phyloP scores from a whole-genome alignment of 2,329 filamentous ascomycete species.

The Lecanicillium sp. region DNA sequence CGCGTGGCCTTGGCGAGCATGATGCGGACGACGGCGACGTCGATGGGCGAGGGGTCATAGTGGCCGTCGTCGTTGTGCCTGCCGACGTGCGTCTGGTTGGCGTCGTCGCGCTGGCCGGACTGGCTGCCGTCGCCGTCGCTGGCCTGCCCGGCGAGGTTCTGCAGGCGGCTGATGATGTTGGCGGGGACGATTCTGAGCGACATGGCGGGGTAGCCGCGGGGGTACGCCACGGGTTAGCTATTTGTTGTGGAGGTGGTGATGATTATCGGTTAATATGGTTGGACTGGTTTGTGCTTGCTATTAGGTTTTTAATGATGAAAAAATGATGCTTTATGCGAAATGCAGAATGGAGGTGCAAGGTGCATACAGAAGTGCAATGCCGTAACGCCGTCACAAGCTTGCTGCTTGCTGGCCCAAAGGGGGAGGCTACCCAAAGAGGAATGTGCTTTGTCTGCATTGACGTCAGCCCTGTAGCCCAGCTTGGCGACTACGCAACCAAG shows the following conservation, averaged over 20 bases:
- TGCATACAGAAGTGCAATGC: no score
- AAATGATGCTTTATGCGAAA: no score
- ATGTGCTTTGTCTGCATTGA: not conserved
- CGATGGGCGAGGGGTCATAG: constrained; percentile 35
- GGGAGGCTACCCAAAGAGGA: not conserved
- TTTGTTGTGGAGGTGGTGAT: not conserved
- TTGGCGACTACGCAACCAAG: no score
- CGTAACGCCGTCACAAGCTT: no score
- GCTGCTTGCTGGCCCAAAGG: no score
- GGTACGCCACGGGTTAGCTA: not conserved
- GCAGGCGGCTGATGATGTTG: constrained; percentile 7
- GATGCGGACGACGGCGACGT: constrained; percentile 44
- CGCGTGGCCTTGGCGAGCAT: constrained; percentile 38
- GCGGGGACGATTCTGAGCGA: constrained; percentile 8
- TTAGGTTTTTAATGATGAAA: no score
- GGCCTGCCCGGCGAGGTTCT: not conserved
- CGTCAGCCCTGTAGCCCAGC: not conserved
- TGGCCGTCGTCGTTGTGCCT: constrained; percentile 9
- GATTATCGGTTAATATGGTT: not conserved
- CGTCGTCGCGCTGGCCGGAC: not conserved
- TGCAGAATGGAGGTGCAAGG: no score
- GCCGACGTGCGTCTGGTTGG: not conserved
- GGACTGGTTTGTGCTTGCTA: no score
- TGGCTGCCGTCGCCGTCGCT: not conserved
- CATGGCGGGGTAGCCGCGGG: constrained; percentile 10